A percentile compares a stretch with the other conserved stretches of the same genome.
Conservation (phyloP, 2,329 filamentous ascomycete genomes). For the Karstenula rhodostoma region DNA sequence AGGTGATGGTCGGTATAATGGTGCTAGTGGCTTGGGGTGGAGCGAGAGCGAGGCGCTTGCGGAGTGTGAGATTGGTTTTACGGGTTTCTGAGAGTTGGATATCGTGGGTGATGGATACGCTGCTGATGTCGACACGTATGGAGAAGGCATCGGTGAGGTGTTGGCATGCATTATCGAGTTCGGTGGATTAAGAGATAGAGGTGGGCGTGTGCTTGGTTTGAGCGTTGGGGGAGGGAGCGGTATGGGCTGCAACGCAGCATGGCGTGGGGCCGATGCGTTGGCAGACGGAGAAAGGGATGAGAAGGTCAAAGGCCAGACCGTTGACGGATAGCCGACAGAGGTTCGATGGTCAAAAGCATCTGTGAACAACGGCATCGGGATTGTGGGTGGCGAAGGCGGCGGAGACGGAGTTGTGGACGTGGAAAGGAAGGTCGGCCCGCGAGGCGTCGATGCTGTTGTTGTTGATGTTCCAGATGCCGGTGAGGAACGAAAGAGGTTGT, state of each 20-base stretch:
- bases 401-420: conserved; percentile 45
- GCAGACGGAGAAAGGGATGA: conserved; percentile 35
- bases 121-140: conserved; percentile 10
- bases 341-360: conserved; percentile 35
- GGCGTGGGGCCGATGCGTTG: conserved; percentile 26
- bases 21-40: conserved; percentile 17
- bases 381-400: conserved; percentile 37
- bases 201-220: conserved; percentile 44
- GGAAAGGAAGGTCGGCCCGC: conserved; percentile 45
- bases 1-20: conserved; percentile 21
- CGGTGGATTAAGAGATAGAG: conserved; percentile 39
- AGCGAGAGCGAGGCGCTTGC: conserved; percentile 24
- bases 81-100: conserved; percentile 26
- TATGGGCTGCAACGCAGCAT: conserved; percentile 39
- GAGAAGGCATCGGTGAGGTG: conserved; percentile 26
- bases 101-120: conserved; percentile 16
- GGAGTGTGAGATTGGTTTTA: conserved; percentile 30
- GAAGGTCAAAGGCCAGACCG: conserved; percentile 30
- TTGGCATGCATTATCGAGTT: conserved; percentile 44
- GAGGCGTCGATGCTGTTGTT: conserved; percentile 24
- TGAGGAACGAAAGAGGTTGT: conserved; percentile 25
- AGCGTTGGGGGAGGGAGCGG: conserved; percentile 45
- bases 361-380: conserved; percentile 34
- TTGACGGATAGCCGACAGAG: conserved; percentile 29
- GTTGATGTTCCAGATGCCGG: conserved; percentile 20